phyloP scores from a whole-genome alignment of 306 rosid species.

The Quercus aquifolioides region DNA sequence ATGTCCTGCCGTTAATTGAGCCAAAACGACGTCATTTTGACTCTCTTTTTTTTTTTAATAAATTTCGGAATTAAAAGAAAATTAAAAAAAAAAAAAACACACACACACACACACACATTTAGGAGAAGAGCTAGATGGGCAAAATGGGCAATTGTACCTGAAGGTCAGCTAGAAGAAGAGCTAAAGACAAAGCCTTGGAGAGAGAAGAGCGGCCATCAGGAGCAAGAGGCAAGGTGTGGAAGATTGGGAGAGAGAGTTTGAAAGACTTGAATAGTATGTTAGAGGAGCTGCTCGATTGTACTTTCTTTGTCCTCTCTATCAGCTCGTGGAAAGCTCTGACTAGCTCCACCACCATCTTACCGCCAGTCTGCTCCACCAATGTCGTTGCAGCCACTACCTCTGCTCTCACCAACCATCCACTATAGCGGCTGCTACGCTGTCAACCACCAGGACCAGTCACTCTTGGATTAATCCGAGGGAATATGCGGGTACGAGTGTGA shows the following conservation, averaged over 20 bases:
- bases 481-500: too few species aligned
- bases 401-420: not conserved
- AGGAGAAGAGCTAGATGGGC: too few species aligned
- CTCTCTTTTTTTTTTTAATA: too few species aligned
- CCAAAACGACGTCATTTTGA: too few species aligned
- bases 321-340: slow-evolving; percentile 69
- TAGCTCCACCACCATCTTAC: slow-evolving; percentile 82
- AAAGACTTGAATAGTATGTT: slow-evolving; percentile 68
- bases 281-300: slow-evolving; percentile 49
- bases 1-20: too few species aligned
- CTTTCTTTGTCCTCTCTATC: slow-evolving; percentile 69
- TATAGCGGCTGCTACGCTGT: too few species aligned
- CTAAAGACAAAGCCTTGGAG: slow-evolving; percentile 63
- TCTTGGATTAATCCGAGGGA: too few species aligned
- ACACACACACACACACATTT: too few species aligned
- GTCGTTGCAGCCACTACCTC: not conserved
- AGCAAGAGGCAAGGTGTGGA: slow-evolving; percentile 49
- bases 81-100: too few species aligned
- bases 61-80: too few species aligned
- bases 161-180: slow-evolving; percentile 76
- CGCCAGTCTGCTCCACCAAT: slow-evolving; percentile 48
- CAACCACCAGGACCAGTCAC: too few species aligned
- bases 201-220: slow-evolving; percentile 79
- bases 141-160: slow-evolving; percentile 31
- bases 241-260: slow-evolving; percentile 68